phyloP scores from a whole-genome alignment of 148 eudicot species.

The Heliosperma pusillum region DNA sequence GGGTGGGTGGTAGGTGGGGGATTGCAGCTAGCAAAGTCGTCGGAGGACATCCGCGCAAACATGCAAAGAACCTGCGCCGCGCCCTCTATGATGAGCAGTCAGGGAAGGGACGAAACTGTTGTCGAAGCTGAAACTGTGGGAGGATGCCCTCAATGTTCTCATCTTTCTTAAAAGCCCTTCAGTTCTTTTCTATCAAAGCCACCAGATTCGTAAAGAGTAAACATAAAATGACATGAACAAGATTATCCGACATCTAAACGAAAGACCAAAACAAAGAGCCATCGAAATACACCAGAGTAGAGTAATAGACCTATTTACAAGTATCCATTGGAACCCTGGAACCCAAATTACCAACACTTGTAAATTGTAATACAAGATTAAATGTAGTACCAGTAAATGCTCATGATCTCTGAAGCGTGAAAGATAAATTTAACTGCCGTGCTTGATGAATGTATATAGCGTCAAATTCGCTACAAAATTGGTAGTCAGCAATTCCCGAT shows the following conservation, averaged over 20 bases:
- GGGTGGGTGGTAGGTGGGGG: too few relatives aligned
- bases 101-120: too few relatives aligned
- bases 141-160: too few relatives aligned
- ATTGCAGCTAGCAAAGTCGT: too few relatives aligned
- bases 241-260: neutral
- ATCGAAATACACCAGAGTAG: neutral
- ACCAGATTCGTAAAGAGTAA: neutral
- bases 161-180: too few relatives aligned
- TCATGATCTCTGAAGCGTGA: neutral
- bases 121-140: too few relatives aligned
- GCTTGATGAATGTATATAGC: constrained; percentile 22
- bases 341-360: neutral
- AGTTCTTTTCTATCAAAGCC: too few relatives aligned
- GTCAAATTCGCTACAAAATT: constrained; percentile 30
- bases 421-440: constrained; percentile 10
- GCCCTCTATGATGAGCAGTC: too few relatives aligned
- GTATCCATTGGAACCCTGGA: neutral
- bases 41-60: too few relatives aligned
- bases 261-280: neutral
- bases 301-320: neutral
- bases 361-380: neutral
- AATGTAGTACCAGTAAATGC: neutral
- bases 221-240: neutral
- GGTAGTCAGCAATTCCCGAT: constrained; percentile 24
- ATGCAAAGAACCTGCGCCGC: too few relatives aligned